These are phyloP conservation scores for Backusella circina DNA, from an alignment of 192 early-diverging fungal genomes.

Conservation along the genomic window DNA sequence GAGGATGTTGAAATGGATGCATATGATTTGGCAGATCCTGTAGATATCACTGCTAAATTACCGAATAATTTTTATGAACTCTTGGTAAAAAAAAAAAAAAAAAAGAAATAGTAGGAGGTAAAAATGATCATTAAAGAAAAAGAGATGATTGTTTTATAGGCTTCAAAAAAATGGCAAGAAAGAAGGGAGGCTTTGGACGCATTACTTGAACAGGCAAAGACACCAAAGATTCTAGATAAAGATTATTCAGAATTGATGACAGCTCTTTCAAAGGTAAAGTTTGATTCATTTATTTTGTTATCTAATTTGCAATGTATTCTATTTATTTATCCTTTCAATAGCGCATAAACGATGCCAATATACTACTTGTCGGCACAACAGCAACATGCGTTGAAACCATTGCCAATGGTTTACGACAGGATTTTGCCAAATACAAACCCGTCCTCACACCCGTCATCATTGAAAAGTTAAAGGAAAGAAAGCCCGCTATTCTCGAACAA, in stretches of 20 bases:
- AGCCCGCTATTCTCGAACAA: conserved; percentile 83
- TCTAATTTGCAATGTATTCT: neutral
- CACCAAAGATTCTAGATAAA: conserved; percentile 72
- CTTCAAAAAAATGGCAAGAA: conserved; percentile 94
- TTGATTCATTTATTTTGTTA: neutral
- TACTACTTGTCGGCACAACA: conserved; percentile 74
- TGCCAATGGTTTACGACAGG: conserved; percentile 72
- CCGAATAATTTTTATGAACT: conserved; percentile 75
- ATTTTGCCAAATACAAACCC: conserved; percentile 77
- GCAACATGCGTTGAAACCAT: conserved; percentile 83
- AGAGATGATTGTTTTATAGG: conserved; percentile 26
- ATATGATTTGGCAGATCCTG: conserved; percentile 83
- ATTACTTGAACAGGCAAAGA: conserved; percentile 64
- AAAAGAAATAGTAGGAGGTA: neutral
- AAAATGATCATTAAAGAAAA: neutral
- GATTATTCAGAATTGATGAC: conserved; percentile 80
- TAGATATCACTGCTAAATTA: conserved; percentile 88
- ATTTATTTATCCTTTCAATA: conserved; percentile 10
- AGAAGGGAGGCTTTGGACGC: conserved; percentile 87
- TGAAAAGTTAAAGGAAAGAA: conserved; percentile 96
- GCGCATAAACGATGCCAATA: conserved; percentile 84
- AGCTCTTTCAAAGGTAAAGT: conserved; percentile 73
- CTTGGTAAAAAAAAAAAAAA: conserved; percentile 39
- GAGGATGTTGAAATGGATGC: conserved; percentile 66
- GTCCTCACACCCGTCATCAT: conserved; percentile 70